Percentiles rank a stretch among this genome's conserved stretches.
Evolutionary conservation across 2,329 filamentous ascomycete genomes (phyloP).

Genomic region (Emericellopsis cladophorae): DNA sequence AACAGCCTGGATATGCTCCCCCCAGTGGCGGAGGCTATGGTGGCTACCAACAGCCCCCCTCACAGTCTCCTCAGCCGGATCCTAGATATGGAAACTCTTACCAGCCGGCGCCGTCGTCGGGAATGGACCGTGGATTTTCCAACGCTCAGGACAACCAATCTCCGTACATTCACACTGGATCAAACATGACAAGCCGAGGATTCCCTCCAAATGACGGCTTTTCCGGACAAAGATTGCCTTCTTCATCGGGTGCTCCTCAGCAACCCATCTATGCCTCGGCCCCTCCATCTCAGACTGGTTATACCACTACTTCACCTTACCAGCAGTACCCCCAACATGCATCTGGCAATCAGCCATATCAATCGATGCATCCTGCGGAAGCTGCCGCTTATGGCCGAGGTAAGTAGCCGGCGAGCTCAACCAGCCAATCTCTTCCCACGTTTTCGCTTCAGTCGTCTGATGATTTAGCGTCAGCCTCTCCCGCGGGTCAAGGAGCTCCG

Average conservation of each 20-base stretch:
- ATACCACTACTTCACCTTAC: constrained; percentile 17
- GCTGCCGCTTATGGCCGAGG: constrained; percentile 43
- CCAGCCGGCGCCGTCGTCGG: constrained; percentile 8
- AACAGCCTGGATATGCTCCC: constrained; percentile 12
- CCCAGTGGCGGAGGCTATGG: constrained; percentile 15
- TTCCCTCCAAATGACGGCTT: constrained; percentile 18
- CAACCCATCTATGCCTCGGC: constrained; percentile 19
- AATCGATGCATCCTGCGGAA: constrained; percentile 34
- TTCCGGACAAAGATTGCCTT: constrained; percentile 13
- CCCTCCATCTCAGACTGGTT: constrained; percentile 16
- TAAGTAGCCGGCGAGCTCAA: constrained; percentile 31
- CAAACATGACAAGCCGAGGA: constrained; percentile 16
- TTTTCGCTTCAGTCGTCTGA: constrained; percentile 18
- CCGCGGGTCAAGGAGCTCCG: constrained; percentile 3
- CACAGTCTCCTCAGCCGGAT: constrained; percentile 19
- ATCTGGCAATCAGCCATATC: constrained; percentile 16
- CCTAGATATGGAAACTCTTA: constrained; percentile 16
- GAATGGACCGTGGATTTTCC: constrained; percentile 9
- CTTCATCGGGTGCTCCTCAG: constrained; percentile 14
- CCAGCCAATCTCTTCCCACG: constrained; percentile 4
- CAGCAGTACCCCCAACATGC: constrained; percentile 19
- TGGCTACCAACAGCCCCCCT: constrained; percentile 11
- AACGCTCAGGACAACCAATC: constrained; percentile 12
- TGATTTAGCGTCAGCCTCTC: constrained; percentile 36
- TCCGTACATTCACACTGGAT: constrained; percentile 22